Evolutionary conservation across 495 filamentous ascomycete species (phyloP).

Genomic region (Aspergillus mulundensis): DNA sequence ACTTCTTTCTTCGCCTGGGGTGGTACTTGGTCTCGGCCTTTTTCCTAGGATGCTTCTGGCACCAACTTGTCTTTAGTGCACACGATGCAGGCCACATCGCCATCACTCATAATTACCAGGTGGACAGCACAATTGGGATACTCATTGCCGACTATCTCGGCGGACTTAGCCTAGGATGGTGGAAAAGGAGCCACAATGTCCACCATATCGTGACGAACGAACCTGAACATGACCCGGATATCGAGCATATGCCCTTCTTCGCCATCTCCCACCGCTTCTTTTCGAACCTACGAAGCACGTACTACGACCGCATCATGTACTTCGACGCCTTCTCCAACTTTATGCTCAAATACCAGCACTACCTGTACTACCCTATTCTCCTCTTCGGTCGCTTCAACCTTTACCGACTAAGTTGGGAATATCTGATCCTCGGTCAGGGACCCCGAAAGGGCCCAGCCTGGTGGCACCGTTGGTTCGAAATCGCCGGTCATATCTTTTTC

Average conservation of each 20-base stretch:
- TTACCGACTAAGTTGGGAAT: conserved; percentile 78
- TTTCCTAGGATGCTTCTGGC: conserved; percentile 85
- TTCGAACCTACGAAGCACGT: conserved; percentile 70
- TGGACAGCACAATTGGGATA: conserved; percentile 83
- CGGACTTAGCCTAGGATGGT: conserved; percentile 91
- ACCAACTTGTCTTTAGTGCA: conserved; percentile 90
- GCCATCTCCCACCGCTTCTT: conserved; percentile 88
- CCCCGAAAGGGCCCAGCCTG: conserved; percentile 78
- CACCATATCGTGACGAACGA: conserved; percentile 97
- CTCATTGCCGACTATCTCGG: conserved; percentile 87
- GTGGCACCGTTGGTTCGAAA: conserved; percentile 87
- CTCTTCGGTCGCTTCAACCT: conserved; percentile 89
- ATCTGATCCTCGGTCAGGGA: conserved; percentile 69
- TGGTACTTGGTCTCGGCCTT: conserved; percentile 76
- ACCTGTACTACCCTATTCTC: conserved; percentile 83
- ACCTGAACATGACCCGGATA: conserved; percentile 96
- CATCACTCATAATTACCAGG: conserved; percentile 83
- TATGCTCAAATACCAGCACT: conserved; percentile 71
- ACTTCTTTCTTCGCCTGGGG: conserved; percentile 60
- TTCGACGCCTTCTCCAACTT: conserved; percentile 75
- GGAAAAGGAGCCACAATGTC: conserved; percentile 97
- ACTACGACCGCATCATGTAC: conserved; percentile 82
- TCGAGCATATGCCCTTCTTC: conserved; percentile 94
- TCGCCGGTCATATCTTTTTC: conserved; percentile 79
- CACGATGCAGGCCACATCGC: conserved; percentile 98